Percentiles rank a stretch among this genome's conserved stretches.
Evolutionary conservation across 805 yeast genomes (phyloP).

Genomic region (Teunomyces gatunensis): DNA sequence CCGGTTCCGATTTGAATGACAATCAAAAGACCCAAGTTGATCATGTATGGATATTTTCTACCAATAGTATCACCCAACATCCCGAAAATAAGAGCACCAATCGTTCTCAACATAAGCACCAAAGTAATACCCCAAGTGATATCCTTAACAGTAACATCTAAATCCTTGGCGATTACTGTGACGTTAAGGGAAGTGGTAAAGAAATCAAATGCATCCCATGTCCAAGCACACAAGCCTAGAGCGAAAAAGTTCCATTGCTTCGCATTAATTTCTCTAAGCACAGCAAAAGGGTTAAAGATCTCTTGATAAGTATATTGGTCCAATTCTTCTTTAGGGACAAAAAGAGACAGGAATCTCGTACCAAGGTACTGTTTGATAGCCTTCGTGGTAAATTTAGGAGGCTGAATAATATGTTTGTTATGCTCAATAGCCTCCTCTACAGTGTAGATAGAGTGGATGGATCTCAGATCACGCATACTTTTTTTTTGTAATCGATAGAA

Average conservation of each 20-base stretch:
- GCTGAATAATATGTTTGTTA: slow-evolving; percentile 12
- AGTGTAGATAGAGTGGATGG: slow-evolving; percentile 8
- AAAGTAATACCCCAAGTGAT: slow-evolving; percentile 71
- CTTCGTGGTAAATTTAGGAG: slow-evolving; percentile 29
- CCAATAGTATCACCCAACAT: slow-evolving; percentile 59
- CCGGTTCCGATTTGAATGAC: slow-evolving; percentile 63
- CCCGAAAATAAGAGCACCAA: slow-evolving; percentile 65
- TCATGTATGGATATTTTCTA: slow-evolving; percentile 55
- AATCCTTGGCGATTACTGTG: slow-evolving; percentile 42
- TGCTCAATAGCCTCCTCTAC: slow-evolving; percentile 9
- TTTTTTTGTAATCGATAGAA: background rate
- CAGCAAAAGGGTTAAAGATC: slow-evolving; percentile 62
- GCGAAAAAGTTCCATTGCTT: slow-evolving; percentile 57
- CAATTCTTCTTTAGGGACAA: slow-evolving; percentile 45
- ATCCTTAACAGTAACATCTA: slow-evolving; percentile 45
- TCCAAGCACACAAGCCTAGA: slow-evolving; percentile 58
- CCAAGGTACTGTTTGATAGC: slow-evolving; percentile 35
- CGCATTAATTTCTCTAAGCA: slow-evolving; percentile 45
- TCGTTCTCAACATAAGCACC: slow-evolving; percentile 65
- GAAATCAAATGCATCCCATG: slow-evolving; percentile 66
- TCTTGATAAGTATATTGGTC: slow-evolving; percentile 33
- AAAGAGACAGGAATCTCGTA: slow-evolving; percentile 49
- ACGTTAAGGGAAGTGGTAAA: slow-evolving; percentile 57
- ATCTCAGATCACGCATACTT: slow-evolving; percentile 1
- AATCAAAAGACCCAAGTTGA: slow-evolving; percentile 45